These are phyloP conservation scores for Leccinum fuscescens DNA, from an alignment of 1,284 basidiomycete genomes.

Conservation along the genomic window DNA sequence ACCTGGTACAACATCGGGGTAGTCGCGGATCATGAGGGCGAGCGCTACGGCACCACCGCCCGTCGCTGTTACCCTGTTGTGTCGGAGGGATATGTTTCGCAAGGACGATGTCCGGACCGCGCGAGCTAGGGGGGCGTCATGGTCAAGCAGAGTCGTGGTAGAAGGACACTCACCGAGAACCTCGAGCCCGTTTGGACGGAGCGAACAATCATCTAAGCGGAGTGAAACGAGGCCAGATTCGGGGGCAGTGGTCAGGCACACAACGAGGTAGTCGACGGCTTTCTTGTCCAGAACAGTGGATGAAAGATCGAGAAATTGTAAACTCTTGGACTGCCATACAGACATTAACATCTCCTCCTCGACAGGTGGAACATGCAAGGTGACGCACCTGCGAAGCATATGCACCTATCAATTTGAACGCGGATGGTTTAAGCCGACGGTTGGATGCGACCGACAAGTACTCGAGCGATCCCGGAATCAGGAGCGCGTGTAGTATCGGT, in stretches of 20 bases:
- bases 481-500: slow-evolving; percentile 73
- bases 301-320: slow-evolving; percentile 88
- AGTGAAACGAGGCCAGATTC: slow-evolving; percentile 70
- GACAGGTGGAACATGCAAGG: not conserved
- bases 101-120: slow-evolving; percentile 80
- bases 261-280: slow-evolving; percentile 78
- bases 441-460: slow-evolving; percentile 89
- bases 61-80: slow-evolving; percentile 79
- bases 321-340: slow-evolving; percentile 55
- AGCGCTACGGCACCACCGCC: slow-evolving; percentile 88
- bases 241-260: slow-evolving; percentile 58
- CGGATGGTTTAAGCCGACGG: slow-evolving; percentile 71
- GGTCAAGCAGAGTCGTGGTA: not conserved
- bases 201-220: slow-evolving; percentile 77
- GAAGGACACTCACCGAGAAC: slow-evolving; percentile 59
- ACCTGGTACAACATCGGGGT: slow-evolving; percentile 45
- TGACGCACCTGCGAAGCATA: slow-evolving; percentile 53
- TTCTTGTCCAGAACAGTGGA: slow-evolving; percentile 86
- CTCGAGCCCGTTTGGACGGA: slow-evolving; percentile 74
- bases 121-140: slow-evolving; percentile 51
- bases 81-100: slow-evolving; percentile 82
- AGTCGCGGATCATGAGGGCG: slow-evolving; percentile 94
- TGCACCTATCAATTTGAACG: slow-evolving; percentile 80
- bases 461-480: slow-evolving; percentile 66
- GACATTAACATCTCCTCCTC: not conserved